These are phyloP conservation scores for Elsinoe necatrix DNA, from an alignment of 2,329 filamentous ascomycete species.

Conservation along the genomic window DNA sequence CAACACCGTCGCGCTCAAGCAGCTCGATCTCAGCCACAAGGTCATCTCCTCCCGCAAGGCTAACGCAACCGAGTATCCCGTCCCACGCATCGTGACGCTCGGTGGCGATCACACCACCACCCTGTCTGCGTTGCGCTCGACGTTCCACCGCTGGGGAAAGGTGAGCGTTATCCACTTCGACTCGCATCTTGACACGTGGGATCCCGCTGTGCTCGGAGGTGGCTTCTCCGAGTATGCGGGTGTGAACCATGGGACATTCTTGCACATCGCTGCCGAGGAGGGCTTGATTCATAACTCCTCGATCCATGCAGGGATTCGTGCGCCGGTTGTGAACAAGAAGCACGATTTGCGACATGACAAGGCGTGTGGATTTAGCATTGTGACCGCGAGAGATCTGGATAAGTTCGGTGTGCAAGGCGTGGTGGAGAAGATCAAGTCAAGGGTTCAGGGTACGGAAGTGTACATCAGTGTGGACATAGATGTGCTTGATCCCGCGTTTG, in stretches of 20 bases:
- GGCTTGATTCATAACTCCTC: conserved; percentile 50
- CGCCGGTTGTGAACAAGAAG: conserved; percentile 42
- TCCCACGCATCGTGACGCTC: conserved; percentile 45
- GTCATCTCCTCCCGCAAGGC: conserved; percentile 38
- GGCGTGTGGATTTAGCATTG: conserved; percentile 50
- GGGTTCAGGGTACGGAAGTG: conserved; percentile 45
- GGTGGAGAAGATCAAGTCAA: conserved; percentile 41
- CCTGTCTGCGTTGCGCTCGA: conserved; percentile 44
- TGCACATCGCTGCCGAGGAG: conserved; percentile 56
- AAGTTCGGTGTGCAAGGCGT: conserved; percentile 40
- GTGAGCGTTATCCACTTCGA: conserved; percentile 53
- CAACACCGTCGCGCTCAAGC: conserved; percentile 47
- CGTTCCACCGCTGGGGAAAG: conserved; percentile 43
- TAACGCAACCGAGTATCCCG: conserved; percentile 35
- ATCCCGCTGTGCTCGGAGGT: conserved; percentile 47
- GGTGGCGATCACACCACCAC: conserved; percentile 52
- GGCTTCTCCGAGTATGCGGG: conserved; percentile 49
- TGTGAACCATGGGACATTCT: conserved; percentile 55
- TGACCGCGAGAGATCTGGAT: conserved; percentile 50
- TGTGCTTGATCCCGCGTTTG: conserved; percentile 48
- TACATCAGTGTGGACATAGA: conserved; percentile 52
- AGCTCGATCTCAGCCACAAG: conserved; percentile 45
- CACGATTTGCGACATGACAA: conserved; percentile 49
- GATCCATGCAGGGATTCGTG: conserved; percentile 55
- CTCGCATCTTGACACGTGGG: conserved; percentile 49